Evolutionary conservation across 169 alveolate species (phyloP).

Genomic region (Plasmodium inui): DNA sequence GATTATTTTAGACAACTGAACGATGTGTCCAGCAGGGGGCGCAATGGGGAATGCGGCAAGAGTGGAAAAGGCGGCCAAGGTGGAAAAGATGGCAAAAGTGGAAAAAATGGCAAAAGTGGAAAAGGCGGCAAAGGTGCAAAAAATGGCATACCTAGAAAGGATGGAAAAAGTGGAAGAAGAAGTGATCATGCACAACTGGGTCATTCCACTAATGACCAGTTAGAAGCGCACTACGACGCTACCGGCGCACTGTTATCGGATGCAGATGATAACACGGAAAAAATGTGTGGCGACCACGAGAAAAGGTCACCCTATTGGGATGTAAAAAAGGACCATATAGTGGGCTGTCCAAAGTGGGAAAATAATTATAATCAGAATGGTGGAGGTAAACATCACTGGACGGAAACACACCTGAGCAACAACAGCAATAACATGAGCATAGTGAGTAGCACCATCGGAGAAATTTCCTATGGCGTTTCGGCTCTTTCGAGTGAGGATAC

Average conservation of each 20-base stretch:
- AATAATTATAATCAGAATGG: background rate
- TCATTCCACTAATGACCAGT: background rate
- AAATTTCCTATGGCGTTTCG: background rate
- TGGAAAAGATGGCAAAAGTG: too few relatives aligned
- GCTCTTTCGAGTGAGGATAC: background rate
- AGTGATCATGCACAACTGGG: background rate
- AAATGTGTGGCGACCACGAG: background rate
- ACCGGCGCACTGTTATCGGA: background rate
- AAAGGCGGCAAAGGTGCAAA: background rate
- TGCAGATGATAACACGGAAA: background rate
- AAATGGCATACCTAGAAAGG: too few relatives aligned
- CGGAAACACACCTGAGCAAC: background rate
- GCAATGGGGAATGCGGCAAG: background rate
- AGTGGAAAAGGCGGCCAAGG: background rate
- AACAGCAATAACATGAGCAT: background rate
- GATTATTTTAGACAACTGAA: slow-evolving; percentile 25
- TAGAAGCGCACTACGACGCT: background rate
- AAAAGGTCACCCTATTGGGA: background rate
- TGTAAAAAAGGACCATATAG: background rate
- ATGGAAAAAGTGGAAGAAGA: background rate
- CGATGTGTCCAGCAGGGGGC: background rate
- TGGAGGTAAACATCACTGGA: background rate
- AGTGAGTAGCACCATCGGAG: background rate
- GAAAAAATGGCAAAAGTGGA: background rate
- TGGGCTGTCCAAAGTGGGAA: background rate